Percentiles rank a stretch among this genome's conserved stretches.
Evolutionary conservation across 23 red algal genomes (phyloP).

Genomic region (Chondrus crispus): DNA sequence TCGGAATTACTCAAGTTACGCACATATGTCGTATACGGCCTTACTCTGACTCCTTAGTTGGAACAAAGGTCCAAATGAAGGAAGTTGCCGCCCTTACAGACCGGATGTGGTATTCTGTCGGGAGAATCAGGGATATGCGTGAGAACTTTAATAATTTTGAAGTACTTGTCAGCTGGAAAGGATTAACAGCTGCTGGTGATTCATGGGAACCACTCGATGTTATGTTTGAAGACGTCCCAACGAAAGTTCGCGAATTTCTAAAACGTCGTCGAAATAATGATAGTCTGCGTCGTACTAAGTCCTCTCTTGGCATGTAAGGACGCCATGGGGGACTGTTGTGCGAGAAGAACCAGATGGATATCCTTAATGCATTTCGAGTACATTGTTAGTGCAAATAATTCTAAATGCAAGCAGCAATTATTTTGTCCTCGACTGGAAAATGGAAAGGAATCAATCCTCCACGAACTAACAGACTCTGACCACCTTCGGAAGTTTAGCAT

Average conservation of each 20-base stretch:
- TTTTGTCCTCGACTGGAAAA: no score
- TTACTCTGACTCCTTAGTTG: not conserved
- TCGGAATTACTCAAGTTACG: not conserved
- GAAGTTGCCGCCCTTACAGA: not conserved
- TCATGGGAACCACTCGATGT: slow-evolving; percentile 14
- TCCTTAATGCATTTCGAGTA: no score
- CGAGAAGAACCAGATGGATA: no score
- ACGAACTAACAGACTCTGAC: no score
- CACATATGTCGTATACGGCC: not conserved
- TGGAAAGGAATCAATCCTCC: no score
- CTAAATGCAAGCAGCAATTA: no score
- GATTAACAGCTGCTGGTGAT: slow-evolving; percentile 13
- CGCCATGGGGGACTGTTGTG: no score
- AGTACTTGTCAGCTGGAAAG: slow-evolving; percentile 19
- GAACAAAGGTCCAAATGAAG: not conserved
- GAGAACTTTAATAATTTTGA: not conserved
- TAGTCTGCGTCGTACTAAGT: no score
- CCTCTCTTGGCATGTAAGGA: no score
- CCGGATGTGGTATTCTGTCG: not conserved
- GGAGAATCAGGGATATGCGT: not conserved
- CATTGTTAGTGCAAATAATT: no score
- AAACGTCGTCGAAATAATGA: no score
- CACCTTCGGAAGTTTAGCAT: no score
- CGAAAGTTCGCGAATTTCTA: slow-evolving; percentile 4
- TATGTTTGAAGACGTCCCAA: slow-evolving; percentile 26